These are phyloP conservation scores for Aureobasidium sp. DNA, from an alignment of 2,329 filamentous ascomycete species.

Conservation along the genomic window DNA sequence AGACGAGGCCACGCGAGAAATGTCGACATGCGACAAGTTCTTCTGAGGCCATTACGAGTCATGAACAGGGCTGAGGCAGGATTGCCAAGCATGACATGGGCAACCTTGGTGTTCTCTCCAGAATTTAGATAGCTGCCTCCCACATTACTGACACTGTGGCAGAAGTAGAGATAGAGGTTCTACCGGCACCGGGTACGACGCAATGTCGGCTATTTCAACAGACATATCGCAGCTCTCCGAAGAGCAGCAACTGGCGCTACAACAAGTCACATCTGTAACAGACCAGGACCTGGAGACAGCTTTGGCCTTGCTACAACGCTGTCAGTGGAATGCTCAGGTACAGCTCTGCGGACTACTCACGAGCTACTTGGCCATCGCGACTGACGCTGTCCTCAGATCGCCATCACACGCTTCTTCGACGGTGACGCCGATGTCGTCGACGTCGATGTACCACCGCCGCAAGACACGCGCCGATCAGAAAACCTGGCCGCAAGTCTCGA, in stretches of 20 bases:
- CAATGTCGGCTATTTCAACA: constrained; percentile 34
- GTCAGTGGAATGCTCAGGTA: constrained; percentile 94
- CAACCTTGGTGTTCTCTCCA: constrained; percentile 4
- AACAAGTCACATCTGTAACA: constrained; percentile 83
- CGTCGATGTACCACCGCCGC: constrained; percentile 57
- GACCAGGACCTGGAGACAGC: constrained; percentile 71
- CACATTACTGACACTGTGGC: not conserved
- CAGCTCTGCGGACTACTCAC: not conserved
- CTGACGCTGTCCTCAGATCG: constrained; percentile 54
- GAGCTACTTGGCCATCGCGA: not conserved
- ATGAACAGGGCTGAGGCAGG: not conserved
- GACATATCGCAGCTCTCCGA: constrained; percentile 64
- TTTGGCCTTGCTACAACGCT: constrained; percentile 69
- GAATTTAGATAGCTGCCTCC: not conserved
- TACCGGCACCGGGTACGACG: not conserved
- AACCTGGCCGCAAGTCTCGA: constrained; percentile 55
- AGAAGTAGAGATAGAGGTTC: not conserved
- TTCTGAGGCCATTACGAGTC: not conserved
- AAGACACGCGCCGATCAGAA: constrained; percentile 57
- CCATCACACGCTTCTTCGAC: constrained; percentile 95
- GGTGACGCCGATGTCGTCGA: constrained; percentile 85
- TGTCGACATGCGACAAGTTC: not conserved
- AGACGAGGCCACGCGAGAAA: not conserved
- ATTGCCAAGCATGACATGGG: constrained; percentile 3
- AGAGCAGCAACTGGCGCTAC: constrained; percentile 72